A percentile compares a stretch with the other conserved stretches of the same genome.
Conservation (phyloP, 208 protist genomes). For the Crithidia expoeki region DNA sequence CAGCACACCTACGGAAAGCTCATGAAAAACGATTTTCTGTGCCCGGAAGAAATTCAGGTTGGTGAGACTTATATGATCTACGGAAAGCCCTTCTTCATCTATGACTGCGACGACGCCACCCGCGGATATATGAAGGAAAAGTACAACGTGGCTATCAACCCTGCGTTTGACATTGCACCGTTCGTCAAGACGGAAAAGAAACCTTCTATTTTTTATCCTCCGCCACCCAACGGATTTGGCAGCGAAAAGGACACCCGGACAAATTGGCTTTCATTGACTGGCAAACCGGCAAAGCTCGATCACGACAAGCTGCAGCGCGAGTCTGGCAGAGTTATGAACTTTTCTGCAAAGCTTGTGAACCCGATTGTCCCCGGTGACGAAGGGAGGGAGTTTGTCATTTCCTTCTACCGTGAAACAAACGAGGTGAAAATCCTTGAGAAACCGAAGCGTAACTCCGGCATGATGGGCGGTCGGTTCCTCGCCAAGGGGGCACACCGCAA, state of each 20-base stretch:
- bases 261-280: slow-evolving; percentile 80
- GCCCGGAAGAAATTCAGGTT: slow-evolving; percentile 77
- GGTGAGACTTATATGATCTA: slow-evolving; percentile 86
- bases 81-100: slow-evolving; percentile 85
- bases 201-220: slow-evolving; percentile 71
- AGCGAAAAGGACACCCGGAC: slow-evolving; percentile 83
- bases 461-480: slow-evolving; percentile 91
- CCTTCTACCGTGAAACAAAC: slow-evolving; percentile 89
- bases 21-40: slow-evolving; percentile 87
- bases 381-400: slow-evolving; percentile 85
- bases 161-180: slow-evolving; percentile 61
- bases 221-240: slow-evolving; percentile 91
- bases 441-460: slow-evolving; percentile 82
- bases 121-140: slow-evolving; percentile 74
- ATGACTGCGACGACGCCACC: slow-evolving; percentile 78
- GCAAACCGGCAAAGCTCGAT: slow-evolving; percentile 71
- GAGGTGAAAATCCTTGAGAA: slow-evolving; percentile 90
- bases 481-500: slow-evolving; percentile 76
- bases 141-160: slow-evolving; percentile 51
- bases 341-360: slow-evolving; percentile 63
- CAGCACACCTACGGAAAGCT: slow-evolving; percentile 88
- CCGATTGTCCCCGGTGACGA: slow-evolving; percentile 75
- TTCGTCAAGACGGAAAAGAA: slow-evolving; percentile 61
- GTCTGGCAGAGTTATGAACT: slow-evolving; percentile 87
- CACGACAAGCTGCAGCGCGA: slow-evolving; percentile 66